These are phyloP conservation scores for Scutellaria galericulata DNA, from an alignment of 257 asterid species.

Conservation along the genomic window DNA sequence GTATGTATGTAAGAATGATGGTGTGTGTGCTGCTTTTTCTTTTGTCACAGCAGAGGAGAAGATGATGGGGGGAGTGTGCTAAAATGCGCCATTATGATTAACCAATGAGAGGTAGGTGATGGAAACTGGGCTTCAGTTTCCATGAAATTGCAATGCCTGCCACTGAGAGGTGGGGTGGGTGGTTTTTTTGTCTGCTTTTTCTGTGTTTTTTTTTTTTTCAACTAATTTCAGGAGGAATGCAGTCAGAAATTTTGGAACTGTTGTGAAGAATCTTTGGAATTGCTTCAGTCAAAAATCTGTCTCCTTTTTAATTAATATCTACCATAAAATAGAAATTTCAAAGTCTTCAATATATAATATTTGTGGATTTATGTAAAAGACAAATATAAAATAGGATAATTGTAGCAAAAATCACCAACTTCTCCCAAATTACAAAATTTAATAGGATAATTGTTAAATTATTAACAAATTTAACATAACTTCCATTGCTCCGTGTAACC, in stretches of 20 bases:
- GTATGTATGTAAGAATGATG: constrained; percentile 47
- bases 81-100: constrained; percentile 68
- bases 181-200: constrained; percentile 41
- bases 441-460: too few relatives aligned
- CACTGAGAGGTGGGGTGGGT: constrained; percentile 40
- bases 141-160: constrained; percentile 61
- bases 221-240: constrained; percentile 42
- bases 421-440: too few relatives aligned
- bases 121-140: constrained; percentile 49
- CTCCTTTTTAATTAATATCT: constrained; percentile 18
- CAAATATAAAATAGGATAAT: too few relatives aligned
- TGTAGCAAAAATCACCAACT: too few relatives aligned
- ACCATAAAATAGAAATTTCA: too few relatives aligned
- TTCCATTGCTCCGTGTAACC: too few relatives aligned
- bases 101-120: constrained; percentile 53
- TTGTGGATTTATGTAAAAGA: too few relatives aligned
- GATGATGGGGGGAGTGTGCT: constrained; percentile 51
- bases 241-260: constrained; percentile 52
- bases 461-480: too few relatives aligned
- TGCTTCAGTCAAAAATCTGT: constrained; percentile 43
- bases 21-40: constrained; percentile 43
- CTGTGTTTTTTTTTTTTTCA: constrained; percentile 38
- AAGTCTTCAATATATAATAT: too few relatives aligned
- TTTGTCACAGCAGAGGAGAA: constrained; percentile 37
- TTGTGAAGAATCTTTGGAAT: constrained; percentile 55